Conservation (phyloP, 1,284 basidiomycete species). For the Ganoderma boninense region DNA sequence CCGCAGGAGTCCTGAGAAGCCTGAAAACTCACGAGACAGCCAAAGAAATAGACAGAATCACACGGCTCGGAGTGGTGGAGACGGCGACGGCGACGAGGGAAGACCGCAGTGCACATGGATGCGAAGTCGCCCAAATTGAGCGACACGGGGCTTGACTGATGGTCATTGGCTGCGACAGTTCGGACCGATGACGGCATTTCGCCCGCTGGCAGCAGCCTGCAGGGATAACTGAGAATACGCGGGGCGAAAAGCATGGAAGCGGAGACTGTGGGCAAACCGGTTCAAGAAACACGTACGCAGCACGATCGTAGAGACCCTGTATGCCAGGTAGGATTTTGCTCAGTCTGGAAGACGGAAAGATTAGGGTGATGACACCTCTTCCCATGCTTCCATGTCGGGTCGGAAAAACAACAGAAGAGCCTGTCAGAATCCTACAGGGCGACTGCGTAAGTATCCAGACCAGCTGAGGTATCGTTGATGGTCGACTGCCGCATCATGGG, state of each 20-base stretch:
- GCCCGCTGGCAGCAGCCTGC: background rate
- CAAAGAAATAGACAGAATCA: background rate
- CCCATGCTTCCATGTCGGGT: too few relatives aligned
- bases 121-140: constrained; percentile 3
- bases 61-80: background rate
- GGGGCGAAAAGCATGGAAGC: background rate
- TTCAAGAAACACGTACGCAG: background rate
- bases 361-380: background rate
- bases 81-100: background rate
- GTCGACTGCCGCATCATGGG: constrained; percentile 5
- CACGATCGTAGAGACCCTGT: background rate
- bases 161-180: background rate
- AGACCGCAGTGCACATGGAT: background rate
- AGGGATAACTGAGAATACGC: background rate
- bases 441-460: background rate
- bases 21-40: background rate
- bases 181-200: background rate
- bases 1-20: background rate
- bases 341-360: background rate
- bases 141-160: background rate
- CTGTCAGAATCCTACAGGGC: background rate
- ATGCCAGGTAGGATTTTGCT: background rate
- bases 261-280: background rate
- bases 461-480: background rate
- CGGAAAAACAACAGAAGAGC: background rate